phyloP scores from a whole-genome alignment of 257 asterid species.

The Knoxia roxburghii region DNA sequence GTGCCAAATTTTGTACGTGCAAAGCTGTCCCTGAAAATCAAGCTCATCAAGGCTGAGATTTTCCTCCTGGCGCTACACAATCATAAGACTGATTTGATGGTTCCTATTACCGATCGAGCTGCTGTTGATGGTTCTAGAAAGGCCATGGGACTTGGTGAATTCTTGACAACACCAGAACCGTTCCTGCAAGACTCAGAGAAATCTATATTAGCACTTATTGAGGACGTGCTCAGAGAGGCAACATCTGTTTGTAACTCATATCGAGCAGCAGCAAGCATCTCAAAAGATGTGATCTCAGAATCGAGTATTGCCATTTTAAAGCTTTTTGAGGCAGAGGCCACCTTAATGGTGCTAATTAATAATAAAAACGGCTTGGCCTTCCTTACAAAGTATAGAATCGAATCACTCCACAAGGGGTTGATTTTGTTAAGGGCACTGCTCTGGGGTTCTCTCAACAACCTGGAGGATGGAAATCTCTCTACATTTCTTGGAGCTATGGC shows the following conservation, averaged over 20 bases:
- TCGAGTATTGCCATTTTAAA: conserved; percentile 1
- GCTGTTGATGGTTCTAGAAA: no score
- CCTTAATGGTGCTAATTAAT: not conserved
- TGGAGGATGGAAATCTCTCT: not conserved
- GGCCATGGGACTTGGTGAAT: not conserved
- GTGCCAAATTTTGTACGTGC: no score
- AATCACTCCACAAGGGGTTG: conserved; percentile 3
- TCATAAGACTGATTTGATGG: no score
- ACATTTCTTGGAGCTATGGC: not conserved
- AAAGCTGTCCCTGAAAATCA: no score
- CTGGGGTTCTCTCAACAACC: not conserved
- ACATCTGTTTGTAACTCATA: not conserved
- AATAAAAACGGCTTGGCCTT: not conserved
- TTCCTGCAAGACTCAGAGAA: not conserved
- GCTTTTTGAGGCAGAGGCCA: not conserved
- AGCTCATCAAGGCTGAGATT: no score
- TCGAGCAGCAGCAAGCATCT: not conserved
- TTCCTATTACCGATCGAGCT: no score
- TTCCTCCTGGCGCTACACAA: no score
- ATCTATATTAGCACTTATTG: not conserved
- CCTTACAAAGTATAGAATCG: not conserved
- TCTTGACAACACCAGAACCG: not conserved
- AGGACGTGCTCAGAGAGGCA: not conserved
- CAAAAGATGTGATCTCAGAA: not conserved
- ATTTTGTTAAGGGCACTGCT: not conserved